phyloP scores from a whole-genome alignment of 2,329 filamentous ascomycete genomes.

The Dactylonectria macrodidyma region DNA sequence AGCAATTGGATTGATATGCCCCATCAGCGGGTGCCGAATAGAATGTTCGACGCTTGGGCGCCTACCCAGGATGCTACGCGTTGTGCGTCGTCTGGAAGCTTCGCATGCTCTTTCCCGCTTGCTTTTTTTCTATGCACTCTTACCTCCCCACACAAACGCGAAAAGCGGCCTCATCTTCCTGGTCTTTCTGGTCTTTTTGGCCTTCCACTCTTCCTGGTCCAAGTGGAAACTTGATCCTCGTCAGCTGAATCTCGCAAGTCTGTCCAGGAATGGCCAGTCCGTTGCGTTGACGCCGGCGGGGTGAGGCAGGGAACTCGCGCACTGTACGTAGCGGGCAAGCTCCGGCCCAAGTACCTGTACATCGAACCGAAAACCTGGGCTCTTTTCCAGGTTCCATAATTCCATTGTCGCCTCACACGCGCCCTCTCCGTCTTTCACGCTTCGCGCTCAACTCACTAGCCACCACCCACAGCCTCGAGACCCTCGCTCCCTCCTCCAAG shows the following conservation, averaged over 20 bases:
- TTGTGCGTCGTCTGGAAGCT: constrained; percentile 27
- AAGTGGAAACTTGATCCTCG: constrained; percentile 28
- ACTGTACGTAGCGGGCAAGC: constrained; percentile 44
- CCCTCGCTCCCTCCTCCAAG: constrained; percentile 18
- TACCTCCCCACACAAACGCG: constrained; percentile 14
- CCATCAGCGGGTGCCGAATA: constrained; percentile 2
- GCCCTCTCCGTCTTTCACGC: constrained; percentile 5
- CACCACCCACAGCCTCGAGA: constrained; percentile 14
- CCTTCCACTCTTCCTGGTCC: constrained; percentile 1
- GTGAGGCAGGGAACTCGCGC: constrained; percentile 36
- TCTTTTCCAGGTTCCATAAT: constrained; percentile 6
- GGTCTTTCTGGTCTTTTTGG: too few relatives aligned
- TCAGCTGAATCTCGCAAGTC: constrained; percentile 41
- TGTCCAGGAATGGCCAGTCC: constrained; percentile 37
- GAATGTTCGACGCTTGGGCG: constrained; percentile 29
- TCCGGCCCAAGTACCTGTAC: constrained; percentile 41
- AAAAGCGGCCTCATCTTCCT: neutral
- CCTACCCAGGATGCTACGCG: constrained; percentile 14
- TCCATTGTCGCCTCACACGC: constrained; percentile 31
- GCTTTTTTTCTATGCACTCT: constrained; percentile 17
- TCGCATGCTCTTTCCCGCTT: constrained; percentile 24
- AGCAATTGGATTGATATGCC: constrained; percentile 17
- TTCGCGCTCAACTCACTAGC: constrained; percentile 9
- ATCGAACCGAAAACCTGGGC: constrained; percentile 40
- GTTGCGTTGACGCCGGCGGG: constrained; percentile 32